These are phyloP conservation scores for Tuber aestivum DNA, from an alignment of 495 filamentous ascomycete species.

Conservation along the genomic window DNA sequence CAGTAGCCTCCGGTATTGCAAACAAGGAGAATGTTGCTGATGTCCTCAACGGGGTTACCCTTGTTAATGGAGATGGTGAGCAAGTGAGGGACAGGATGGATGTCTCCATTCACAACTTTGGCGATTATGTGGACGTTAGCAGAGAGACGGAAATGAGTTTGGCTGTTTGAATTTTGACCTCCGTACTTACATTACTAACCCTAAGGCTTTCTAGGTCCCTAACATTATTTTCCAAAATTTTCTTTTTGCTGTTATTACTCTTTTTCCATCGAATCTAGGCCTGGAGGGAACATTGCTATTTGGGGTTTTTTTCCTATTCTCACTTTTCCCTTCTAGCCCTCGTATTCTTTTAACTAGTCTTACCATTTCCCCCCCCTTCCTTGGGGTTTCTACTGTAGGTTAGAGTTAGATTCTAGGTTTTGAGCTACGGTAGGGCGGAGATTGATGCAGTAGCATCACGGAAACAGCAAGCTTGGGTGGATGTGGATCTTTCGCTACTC, in stretches of 20 bases:
- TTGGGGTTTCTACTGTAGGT: background rate
- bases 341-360: background rate
- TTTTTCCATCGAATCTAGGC: background rate
- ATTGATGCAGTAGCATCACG: background rate
- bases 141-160: conserved; percentile 27
- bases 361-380: background rate
- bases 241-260: background rate
- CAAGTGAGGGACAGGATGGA: conserved; percentile 54
- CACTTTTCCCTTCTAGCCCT: background rate
- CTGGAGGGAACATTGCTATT: background rate
- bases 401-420: background rate
- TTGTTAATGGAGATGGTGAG: conserved; percentile 49
- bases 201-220: background rate
- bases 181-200: conserved; percentile 18
- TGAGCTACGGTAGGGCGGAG: background rate
- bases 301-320: background rate
- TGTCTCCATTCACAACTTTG: conserved; percentile 57
- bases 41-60: conserved; percentile 57
- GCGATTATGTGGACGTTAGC: conserved; percentile 47
- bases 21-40: conserved; percentile 58
- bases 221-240: background rate
- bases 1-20: conserved; percentile 61
- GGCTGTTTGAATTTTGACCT: background rate
- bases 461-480: background rate
- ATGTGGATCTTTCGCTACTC: background rate